Evolutionary conservation across 148 eudicot genomes (phyloP).

Genomic region (Pharnaceum exiguum): DNA sequence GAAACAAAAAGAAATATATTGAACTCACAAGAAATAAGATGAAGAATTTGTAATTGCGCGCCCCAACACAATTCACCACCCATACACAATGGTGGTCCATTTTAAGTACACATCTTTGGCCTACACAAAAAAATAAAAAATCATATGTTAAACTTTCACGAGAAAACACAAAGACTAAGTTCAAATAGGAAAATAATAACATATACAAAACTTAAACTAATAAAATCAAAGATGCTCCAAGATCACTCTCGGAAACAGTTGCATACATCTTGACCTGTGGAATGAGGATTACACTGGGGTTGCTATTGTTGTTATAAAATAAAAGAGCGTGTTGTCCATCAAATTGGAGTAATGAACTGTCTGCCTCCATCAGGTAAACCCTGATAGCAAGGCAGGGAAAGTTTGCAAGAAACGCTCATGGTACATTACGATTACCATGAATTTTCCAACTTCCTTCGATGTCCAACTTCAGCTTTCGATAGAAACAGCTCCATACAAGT

Average conservation of each 20-base stretch:
- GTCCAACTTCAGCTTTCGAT: too few relatives aligned
- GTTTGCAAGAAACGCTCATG: background rate
- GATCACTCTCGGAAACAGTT: too few relatives aligned
- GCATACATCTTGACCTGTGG: too few relatives aligned
- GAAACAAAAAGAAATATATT: background rate
- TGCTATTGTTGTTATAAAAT: too few relatives aligned
- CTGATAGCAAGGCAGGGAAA: background rate
- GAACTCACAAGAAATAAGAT: constrained; percentile 76
- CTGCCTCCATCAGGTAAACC: background rate
- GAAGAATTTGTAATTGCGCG: constrained; percentile 86
- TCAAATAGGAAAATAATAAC: background rate
- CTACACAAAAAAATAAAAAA: constrained; percentile 33
- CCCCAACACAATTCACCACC: constrained; percentile 98
- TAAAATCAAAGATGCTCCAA: too few relatives aligned
- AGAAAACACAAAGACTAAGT: background rate
- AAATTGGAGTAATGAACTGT: too few relatives aligned
- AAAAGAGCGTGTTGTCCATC: background rate
- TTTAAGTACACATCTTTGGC: constrained; percentile 91
- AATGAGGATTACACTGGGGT: too few relatives aligned
- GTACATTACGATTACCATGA: too few relatives aligned
- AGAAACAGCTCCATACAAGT: too few relatives aligned
- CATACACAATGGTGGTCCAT: constrained; percentile 99
- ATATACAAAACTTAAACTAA: too few relatives aligned
- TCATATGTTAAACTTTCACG: background rate
- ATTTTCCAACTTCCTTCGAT: too few relatives aligned